A percentile compares a stretch with the other conserved stretches of the same genome.
Evolutionary conservation across 345 rosid genomes (phyloP).

Genomic region (thale cress (Arabidopsis thaliana)): TAIR10.1 NC_003076.8:3930001-3930500

Average conservation of each 20-base stretch:
- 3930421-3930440: not conserved
- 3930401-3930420: constrained; percentile 41
- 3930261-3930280: not conserved
- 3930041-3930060: constrained; percentile 71
- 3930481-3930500: constrained; percentile 18
- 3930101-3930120: constrained; percentile 37
- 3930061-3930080: constrained; percentile 72
- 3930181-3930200: constrained; percentile 12
- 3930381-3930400: constrained; percentile 40
- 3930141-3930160: not conserved
- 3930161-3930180: constrained; percentile 6
- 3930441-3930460: not conserved
- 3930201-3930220: constrained; percentile 31
- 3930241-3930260: constrained; percentile 6
- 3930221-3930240: constrained; percentile 8
- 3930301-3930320: constrained; percentile 28
- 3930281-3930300: constrained; percentile 51
- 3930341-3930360: constrained; percentile 16
- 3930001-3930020: constrained; percentile 16
- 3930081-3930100: constrained; percentile 85
- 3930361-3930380: constrained; percentile 41
- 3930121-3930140: constrained; percentile 19
- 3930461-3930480: not conserved
- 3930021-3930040: constrained; percentile 1
- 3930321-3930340: constrained; percentile 40